phyloP scores from a whole-genome alignment of 495 filamentous ascomycete species.

The Penicillium pulvis region DNA sequence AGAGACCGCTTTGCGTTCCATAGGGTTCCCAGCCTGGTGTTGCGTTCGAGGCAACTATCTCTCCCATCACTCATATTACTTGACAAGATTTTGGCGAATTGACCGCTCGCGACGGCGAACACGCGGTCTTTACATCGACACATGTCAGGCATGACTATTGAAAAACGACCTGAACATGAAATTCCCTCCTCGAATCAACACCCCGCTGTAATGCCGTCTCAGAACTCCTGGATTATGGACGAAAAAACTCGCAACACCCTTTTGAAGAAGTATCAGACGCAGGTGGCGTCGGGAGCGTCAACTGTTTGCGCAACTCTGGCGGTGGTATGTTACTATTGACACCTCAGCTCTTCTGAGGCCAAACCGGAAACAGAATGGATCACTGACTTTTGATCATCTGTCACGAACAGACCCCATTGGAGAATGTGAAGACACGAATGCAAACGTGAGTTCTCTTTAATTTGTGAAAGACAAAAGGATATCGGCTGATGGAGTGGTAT shows the following conservation, averaged over 20 bases:
- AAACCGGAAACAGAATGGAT: not conserved
- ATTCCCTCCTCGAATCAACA: conserved; percentile 32
- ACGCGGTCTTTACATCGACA: conserved; percentile 29
- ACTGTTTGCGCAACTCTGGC: conserved; percentile 48
- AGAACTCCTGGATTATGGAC: conserved; percentile 43
- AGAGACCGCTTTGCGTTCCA: conserved; percentile 58
- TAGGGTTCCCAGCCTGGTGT: conserved; percentile 50
- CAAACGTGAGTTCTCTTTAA: conserved; percentile 41
- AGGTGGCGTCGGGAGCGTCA: conserved; percentile 47
- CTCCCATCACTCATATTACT: not conserved
- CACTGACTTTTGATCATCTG: not conserved
- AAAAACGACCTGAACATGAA: conserved; percentile 49
- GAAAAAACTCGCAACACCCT: conserved; percentile 42
- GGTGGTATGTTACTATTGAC: conserved; percentile 37
- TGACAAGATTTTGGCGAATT: conserved; percentile 9
- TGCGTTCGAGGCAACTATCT: not conserved
- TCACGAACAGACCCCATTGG: conserved; percentile 42
- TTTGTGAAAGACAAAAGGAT: not conserved
- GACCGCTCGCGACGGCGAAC: not conserved
- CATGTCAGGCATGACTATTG: conserved; percentile 44
- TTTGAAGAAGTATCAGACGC: conserved; percentile 49
- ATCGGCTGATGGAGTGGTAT: not conserved
- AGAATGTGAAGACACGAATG: conserved; percentile 55
- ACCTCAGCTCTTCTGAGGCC: not conserved
- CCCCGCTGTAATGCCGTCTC: conserved; percentile 37